Conservation (phyloP, 805 yeast species). For the Zygoascus ofunaensis region DNA sequence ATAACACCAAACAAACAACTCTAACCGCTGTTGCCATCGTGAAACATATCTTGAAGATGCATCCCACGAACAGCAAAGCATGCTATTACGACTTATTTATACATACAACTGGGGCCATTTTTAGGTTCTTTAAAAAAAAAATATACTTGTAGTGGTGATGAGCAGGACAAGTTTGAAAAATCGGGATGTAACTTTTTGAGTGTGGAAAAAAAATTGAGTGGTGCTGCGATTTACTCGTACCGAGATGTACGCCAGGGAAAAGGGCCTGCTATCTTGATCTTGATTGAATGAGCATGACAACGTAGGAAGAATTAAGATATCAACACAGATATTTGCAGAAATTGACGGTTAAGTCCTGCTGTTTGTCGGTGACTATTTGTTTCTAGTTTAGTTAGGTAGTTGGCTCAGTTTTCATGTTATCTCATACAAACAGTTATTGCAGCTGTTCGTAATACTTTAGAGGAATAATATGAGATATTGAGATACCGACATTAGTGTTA, state of each 20-base stretch:
- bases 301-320: no score
- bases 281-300: no score
- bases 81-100: conserved; percentile 8
- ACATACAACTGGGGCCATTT: conserved; percentile 94
- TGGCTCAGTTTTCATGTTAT: no score
- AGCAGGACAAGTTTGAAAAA: neutral
- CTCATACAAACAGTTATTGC: no score
- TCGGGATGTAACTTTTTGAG: neutral
- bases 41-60: conserved; percentile 4
- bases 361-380: no score
- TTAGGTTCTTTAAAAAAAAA: conserved; percentile 17
- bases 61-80: conserved; percentile 32
- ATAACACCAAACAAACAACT: conserved; percentile 6
- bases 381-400: no score
- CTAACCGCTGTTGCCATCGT: neutral
- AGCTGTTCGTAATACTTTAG: no score
- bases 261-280: no score
- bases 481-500: no score
- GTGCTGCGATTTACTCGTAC: neutral
- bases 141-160: neutral
- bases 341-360: no score
- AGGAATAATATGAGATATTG: no score
- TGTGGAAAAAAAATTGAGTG: conserved; percentile 1
- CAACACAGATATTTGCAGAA: no score
- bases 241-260: neutral